Percentiles rank a stretch among this genome's conserved stretches.
Evolutionary conservation across 2,329 filamentous ascomycete species (phyloP).

Genomic region (Colletotrichum spaethianum): DNA sequence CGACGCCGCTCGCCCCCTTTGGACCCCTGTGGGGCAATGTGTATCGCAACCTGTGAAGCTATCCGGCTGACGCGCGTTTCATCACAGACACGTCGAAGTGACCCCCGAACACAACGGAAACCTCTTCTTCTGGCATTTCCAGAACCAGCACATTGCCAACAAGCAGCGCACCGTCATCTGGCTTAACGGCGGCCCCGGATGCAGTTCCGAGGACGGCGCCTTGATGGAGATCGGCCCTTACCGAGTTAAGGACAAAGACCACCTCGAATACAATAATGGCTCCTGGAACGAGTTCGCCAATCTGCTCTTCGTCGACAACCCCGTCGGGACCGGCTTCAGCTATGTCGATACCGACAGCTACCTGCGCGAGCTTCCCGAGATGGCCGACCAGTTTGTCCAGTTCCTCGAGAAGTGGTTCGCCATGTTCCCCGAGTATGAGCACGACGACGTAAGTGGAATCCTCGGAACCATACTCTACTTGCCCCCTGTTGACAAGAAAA

Average conservation of each 20-base stretch:
- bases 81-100: slow-evolving; percentile 88
- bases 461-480: not conserved
- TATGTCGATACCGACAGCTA: slow-evolving; percentile 93
- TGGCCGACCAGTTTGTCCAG: slow-evolving; percentile 88
- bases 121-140: slow-evolving; percentile 98
- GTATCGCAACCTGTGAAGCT: slow-evolving; percentile 1
- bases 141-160: slow-evolving; percentile 96
- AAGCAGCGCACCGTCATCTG: slow-evolving; percentile 92
- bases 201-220: slow-evolving; percentile 96
- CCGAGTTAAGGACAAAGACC: slow-evolving; percentile 81
- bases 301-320: slow-evolving; percentile 95
- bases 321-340: slow-evolving; percentile 96
- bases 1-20: not conserved
- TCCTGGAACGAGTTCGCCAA: slow-evolving; percentile 99
- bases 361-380: slow-evolving; percentile 85
- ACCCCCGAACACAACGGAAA: slow-evolving; percentile 89
- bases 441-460: slow-evolving; percentile 85
- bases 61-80: slow-evolving; percentile 45
- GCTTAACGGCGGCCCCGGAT: slow-evolving; percentile 97
- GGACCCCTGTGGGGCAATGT: not conserved
- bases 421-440: slow-evolving; percentile 91
- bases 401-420: slow-evolving; percentile 95
- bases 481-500: not conserved
- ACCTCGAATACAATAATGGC: slow-evolving; percentile 86
- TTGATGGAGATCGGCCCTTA: slow-evolving; percentile 98